phyloP scores from a whole-genome alignment of 2,329 filamentous ascomycete genomes.

The Exophiala alcalophila region DNA sequence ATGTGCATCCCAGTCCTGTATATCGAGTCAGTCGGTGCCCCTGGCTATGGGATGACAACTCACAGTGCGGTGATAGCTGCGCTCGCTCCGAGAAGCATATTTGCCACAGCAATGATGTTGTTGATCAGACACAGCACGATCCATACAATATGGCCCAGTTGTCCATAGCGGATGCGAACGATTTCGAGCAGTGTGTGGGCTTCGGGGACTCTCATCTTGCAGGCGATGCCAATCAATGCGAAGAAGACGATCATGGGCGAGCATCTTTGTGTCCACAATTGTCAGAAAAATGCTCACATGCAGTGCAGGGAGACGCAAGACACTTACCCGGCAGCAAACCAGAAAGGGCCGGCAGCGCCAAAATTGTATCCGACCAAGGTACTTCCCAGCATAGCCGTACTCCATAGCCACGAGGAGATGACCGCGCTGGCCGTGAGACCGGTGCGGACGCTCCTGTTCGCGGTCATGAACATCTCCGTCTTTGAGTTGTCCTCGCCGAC shows the following conservation, averaged over 20 bases:
- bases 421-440: slow-evolving; percentile 82
- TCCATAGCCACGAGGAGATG: slow-evolving; percentile 82
- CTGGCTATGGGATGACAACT: no score
- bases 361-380: slow-evolving; percentile 77
- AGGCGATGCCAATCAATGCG: slow-evolving; percentile 60
- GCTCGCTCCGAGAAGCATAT: slow-evolving; percentile 63
- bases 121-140: slow-evolving; percentile 41
- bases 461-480: slow-evolving; percentile 68
- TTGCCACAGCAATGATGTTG: slow-evolving; percentile 45
- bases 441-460: slow-evolving; percentile 80
- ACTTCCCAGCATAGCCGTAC: slow-evolving; percentile 54
- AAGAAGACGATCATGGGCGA: slow-evolving; percentile 84
- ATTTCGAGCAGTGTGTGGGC: slow-evolving; percentile 53
- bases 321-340: slow-evolving; percentile 62
- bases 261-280: no score
- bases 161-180: slow-evolving; percentile 48
- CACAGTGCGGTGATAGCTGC: slow-evolving; percentile 70
- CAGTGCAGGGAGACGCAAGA: no score
- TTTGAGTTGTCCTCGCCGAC: neutral
- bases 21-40: no score
- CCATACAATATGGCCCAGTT: slow-evolving; percentile 41
- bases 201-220: slow-evolving; percentile 50
- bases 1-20: slow-evolving; percentile 71
- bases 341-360: slow-evolving; percentile 63
- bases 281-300: no score